A percentile compares a stretch with the other conserved stretches of the same genome.
These are phyloP conservation scores for Malassezia furfur DNA, from an alignment of 1,284 basidiomycete genomes.

Conservation along the genomic window DNA sequence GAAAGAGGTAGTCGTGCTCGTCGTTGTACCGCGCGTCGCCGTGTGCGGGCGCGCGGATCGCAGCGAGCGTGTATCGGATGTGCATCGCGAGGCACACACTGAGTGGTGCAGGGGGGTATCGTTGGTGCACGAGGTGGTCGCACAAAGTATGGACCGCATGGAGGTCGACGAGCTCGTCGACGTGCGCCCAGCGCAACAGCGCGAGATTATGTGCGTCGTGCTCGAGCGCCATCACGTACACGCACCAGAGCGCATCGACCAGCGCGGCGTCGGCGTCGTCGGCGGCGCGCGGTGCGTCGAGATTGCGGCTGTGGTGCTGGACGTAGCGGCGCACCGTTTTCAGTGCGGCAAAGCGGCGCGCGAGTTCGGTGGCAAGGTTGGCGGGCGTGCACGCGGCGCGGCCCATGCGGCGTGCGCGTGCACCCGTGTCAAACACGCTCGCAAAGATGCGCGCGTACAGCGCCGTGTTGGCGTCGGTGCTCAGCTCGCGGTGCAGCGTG, in stretches of 20 bases:
- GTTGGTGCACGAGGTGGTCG: background rate
- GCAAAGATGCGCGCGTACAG: conserved; percentile 1
- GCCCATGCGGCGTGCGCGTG: background rate
- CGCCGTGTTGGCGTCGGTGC: background rate
- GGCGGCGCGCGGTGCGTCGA: background rate
- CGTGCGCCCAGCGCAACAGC: background rate
- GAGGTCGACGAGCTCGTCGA: background rate
- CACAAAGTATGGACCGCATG: conserved; percentile 1
- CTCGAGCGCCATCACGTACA: conserved; percentile 5
- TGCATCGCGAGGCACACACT: background rate
- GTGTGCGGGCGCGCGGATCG: background rate
- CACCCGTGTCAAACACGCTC: background rate
- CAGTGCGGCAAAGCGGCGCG: background rate
- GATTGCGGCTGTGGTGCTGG: background rate
- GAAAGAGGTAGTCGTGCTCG: background rate
- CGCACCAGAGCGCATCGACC: background rate
- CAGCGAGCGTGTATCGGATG: background rate
- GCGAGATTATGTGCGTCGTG: background rate
- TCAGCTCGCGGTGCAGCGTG: background rate
- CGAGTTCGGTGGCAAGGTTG: background rate
- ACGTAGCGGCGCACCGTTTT: background rate
- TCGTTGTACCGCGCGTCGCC: background rate
- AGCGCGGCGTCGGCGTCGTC: background rate
- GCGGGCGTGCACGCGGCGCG: background rate
- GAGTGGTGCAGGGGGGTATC: background rate